Percentiles rank a stretch among this genome's conserved stretches.
These are phyloP conservation scores for Talaromyces pinophilus DNA, from an alignment of 2,329 filamentous ascomycete species.

Conservation along the genomic window DNA sequence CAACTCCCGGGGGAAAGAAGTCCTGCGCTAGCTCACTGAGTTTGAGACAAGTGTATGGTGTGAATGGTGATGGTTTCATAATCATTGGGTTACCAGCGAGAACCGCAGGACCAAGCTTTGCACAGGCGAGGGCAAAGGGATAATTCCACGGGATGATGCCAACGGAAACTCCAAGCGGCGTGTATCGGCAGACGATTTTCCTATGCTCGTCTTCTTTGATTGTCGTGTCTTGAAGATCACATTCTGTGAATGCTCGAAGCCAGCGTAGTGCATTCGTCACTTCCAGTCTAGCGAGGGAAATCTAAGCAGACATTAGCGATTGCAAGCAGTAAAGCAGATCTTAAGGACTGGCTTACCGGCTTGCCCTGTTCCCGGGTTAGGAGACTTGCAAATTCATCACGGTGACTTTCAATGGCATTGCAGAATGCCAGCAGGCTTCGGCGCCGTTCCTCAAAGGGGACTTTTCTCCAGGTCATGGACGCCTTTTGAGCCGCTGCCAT, in stretches of 20 bases:
- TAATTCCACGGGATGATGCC: constrained; percentile 65
- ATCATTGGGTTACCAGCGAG: constrained; percentile 57
- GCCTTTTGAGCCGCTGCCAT: neutral
- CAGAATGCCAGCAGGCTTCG: neutral
- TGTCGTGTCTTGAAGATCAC: neutral
- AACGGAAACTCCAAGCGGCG: constrained; percentile 41
- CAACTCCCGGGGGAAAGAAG: constrained; percentile 54
- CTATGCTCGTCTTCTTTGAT: neutral
- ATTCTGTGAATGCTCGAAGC: neutral
- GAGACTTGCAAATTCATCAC: neutral
- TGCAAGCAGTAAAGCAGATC: neutral
- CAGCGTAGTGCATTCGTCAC: neutral
- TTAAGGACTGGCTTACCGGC: neutral
- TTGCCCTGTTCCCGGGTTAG: neutral
- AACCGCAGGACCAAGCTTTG: constrained; percentile 55
- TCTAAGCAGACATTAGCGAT: neutral
- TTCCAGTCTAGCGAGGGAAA: constrained; percentile 19
- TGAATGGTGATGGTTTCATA: constrained; percentile 50
- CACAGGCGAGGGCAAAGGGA: constrained; percentile 52
- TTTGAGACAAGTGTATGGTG: constrained; percentile 11
- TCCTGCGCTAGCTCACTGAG: neutral
- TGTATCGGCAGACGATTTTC: constrained; percentile 32
- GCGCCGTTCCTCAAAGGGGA: neutral
- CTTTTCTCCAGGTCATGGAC: neutral
- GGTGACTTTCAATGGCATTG: neutral